phyloP scores from a whole-genome alignment of 1,284 basidiomycete genomes.

The Mycena sp. region DNA sequence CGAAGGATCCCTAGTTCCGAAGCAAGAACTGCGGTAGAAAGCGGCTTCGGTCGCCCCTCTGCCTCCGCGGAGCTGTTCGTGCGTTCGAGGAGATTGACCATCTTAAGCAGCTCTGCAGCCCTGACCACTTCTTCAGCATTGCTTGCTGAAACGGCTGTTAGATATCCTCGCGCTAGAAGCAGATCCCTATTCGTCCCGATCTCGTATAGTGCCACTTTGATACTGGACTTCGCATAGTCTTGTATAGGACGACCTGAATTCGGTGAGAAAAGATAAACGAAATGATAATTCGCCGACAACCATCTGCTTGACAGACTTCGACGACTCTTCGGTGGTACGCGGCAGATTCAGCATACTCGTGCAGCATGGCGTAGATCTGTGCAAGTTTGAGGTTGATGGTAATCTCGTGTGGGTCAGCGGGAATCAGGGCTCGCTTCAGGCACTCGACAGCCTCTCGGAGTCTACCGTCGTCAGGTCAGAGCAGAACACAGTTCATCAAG shows the following conservation, averaged over 20 bases:
- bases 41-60: background rate
- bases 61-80: background rate
- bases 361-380: constrained; percentile 74
- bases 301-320: constrained; percentile 73
- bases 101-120: constrained; percentile 71
- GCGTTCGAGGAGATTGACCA: constrained; percentile 43
- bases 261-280: constrained; percentile 12
- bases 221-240: constrained; percentile 82
- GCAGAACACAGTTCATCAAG: background rate
- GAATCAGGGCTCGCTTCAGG: constrained; percentile 87
- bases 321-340: constrained; percentile 80
- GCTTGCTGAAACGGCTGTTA: constrained; percentile 77
- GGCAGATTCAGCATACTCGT: constrained; percentile 71
- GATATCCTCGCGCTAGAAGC: constrained; percentile 68
- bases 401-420: constrained; percentile 84
- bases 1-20: too few relatives aligned
- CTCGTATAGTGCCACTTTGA: constrained; percentile 85
- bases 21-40: too few relatives aligned
- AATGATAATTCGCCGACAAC: constrained; percentile 42
- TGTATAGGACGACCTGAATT: constrained; percentile 68
- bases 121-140: constrained; percentile 78
- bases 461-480: constrained; percentile 49
- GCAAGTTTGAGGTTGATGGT: constrained; percentile 83
- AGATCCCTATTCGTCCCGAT: constrained; percentile 71
- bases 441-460: constrained; percentile 89